phyloP scores from a whole-genome alignment of 306 rosid genomes.

The Gastrolobium villosum region DNA sequence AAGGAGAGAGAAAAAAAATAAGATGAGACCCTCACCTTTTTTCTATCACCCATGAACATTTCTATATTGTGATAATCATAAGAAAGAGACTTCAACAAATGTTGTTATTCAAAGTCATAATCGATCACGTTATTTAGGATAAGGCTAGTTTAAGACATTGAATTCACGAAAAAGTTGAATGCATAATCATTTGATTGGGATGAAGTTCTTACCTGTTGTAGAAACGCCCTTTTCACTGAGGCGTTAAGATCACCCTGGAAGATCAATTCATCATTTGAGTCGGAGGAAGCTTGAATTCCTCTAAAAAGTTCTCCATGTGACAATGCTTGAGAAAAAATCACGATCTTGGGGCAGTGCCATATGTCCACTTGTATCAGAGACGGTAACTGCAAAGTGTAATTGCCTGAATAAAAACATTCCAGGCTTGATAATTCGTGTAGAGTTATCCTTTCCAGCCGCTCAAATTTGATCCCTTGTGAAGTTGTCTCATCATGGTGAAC shows the following conservation, averaged over 20 bases:
- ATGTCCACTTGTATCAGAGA: slow-evolving; percentile 11
- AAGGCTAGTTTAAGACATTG: too few relatives aligned
- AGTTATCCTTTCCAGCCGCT: background rate
- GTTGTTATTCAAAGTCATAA: too few relatives aligned
- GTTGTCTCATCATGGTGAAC: too few relatives aligned
- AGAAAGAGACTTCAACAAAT: too few relatives aligned
- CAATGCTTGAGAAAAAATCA: background rate
- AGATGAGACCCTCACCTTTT: too few relatives aligned
- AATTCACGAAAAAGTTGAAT: too few relatives aligned
- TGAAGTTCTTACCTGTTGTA: background rate
- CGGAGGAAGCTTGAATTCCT: background rate
- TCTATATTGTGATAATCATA: too few relatives aligned
- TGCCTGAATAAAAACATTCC: slow-evolving; percentile 23
- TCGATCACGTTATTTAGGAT: too few relatives aligned
- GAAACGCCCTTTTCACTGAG: background rate
- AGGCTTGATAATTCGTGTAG: background rate
- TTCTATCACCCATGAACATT: too few relatives aligned
- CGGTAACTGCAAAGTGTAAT: background rate
- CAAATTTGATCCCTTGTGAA: slow-evolving; percentile 1
- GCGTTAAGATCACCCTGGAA: background rate
- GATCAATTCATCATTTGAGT: background rate
- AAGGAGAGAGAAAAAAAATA: too few relatives aligned
- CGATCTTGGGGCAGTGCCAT: background rate
- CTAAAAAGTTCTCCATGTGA: background rate
- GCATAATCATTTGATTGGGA: background rate